Base-by-base conservation (phyloP, 2,329 filamentous ascomycete genomes). In the Phaeosphaeriaceae sp. region DNA sequence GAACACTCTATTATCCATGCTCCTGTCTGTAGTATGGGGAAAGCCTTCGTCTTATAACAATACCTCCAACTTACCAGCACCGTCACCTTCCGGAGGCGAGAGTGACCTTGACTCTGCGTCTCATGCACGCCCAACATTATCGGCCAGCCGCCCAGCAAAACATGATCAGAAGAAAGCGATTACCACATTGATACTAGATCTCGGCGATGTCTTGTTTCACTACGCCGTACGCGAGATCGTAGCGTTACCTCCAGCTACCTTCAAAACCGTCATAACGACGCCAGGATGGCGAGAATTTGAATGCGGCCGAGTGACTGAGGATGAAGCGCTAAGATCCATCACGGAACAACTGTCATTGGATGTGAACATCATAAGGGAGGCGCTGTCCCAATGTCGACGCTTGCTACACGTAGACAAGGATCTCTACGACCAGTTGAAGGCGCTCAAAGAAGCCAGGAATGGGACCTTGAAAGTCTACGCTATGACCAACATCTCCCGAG, bases 171-270 rank as follows among this genome's bases (percentile, higher is more conserved):
- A 31, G 25, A 31, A 31, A 31, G 6, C 25, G 44, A 25, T 40
- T 22, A 49, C 47, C 46, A 56, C 57, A 7, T 61, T 78, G 22
- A 72, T 78, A 19, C 72, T 77, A 25, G 75, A 76, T 60, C 66
- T 78, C 19, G 73, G 75, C 19, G 74, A 77, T 57, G 73, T 76
- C 22, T 67, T 77, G 22, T 76, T 77, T 57, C 66, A 70, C 19
- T 78, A 72, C 69, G 71, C 68, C 5, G 57, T 72, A 7, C 54
- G 57, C 4, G 68, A 65, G 9, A 67, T 62, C 11, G 70, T 70
- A 1, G 58, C 62, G 1, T 64, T 78, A 7, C 52, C 60, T n/a
- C 58, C 57, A 7, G 48, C 56, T 21, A 53, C 53, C 7, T 51
- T 77, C 19, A 62, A 62, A 33, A 51, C 61, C 2, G 68, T 76